These are phyloP conservation scores for Diversispora epigaea DNA, from an alignment of 192 early-diverging fungal species.

Conservation along the genomic window DNA sequence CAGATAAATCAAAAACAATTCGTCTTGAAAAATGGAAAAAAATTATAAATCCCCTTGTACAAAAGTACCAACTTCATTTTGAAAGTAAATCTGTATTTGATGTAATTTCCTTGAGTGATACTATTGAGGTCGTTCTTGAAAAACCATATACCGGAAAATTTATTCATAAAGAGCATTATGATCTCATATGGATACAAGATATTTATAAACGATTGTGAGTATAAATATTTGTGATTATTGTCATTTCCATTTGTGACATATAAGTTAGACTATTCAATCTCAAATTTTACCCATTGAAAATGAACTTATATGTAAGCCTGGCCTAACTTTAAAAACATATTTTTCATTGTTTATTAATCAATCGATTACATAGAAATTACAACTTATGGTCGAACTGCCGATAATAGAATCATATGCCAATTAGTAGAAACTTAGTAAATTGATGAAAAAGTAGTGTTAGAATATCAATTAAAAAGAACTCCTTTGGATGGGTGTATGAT, in stretches of 20 bases:
- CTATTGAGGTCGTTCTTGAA: slow-evolving; percentile 16
- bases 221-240: slow-evolving; percentile 25
- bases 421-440: too few species aligned
- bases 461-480: too few species aligned
- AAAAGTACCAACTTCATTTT: slow-evolving; percentile 30
- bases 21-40: slow-evolving; percentile 19
- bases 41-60: slow-evolving; percentile 19
- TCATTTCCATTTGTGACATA: slow-evolving; percentile 18
- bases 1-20: slow-evolving; percentile 17
- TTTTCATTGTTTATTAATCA: too few species aligned
- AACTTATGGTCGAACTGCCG: too few species aligned
- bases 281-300: too few species aligned
- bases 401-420: too few species aligned
- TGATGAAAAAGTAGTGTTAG: too few species aligned
- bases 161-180: slow-evolving; percentile 27
- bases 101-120: slow-evolving; percentile 24
- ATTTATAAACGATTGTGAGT: slow-evolving; percentile 29
- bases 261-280: too few species aligned
- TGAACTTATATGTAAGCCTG: too few species aligned
- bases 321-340: too few species aligned
- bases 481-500: too few species aligned
- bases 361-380: too few species aligned
- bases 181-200: slow-evolving; percentile 30
- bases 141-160: slow-evolving; percentile 8
- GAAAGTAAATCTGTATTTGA: slow-evolving; percentile 28